These are phyloP conservation scores for Eucalyptus viminalis DNA, from an alignment of 345 rosid species.

Conservation along the genomic window DNA sequence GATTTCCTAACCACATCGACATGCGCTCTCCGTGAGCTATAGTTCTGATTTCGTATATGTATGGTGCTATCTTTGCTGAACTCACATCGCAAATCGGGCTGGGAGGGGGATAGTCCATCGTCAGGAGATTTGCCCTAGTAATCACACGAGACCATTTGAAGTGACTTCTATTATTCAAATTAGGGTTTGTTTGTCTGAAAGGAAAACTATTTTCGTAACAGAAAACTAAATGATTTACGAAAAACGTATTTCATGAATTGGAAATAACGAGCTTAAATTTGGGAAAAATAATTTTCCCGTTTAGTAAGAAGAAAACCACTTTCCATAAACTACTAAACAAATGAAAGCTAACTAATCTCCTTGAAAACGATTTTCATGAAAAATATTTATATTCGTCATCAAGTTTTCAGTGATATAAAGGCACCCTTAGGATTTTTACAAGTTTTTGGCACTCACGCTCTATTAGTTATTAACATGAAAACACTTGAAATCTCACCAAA, in stretches of 20 bases:
- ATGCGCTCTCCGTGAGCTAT: neutral
- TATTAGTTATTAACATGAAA: neutral
- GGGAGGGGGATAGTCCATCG: neutral
- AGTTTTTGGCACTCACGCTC: neutral
- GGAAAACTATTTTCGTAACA: too few species aligned
- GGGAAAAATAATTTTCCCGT: too few species aligned
- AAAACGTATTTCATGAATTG: neutral
- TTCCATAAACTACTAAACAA: too few species aligned
- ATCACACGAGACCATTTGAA: neutral
- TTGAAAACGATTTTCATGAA: neutral
- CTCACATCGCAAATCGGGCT: neutral
- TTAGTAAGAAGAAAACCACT: too few species aligned
- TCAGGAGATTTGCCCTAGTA: neutral
- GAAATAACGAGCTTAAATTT: too few species aligned
- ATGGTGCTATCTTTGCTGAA: neutral
- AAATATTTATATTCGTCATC: too few species aligned
- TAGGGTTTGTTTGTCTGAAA: neutral
- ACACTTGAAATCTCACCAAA: neutral
- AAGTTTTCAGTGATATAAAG: too few species aligned
- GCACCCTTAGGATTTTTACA: neutral
- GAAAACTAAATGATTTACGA: rapidly evolving
- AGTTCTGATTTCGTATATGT: neutral
- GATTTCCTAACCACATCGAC: neutral
- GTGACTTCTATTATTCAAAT: neutral
- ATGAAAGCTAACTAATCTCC: too few species aligned